Evolutionary conservation across 305 asterid genomes (phyloP).

Genomic region (Solanum aculeatissimum): DNA sequence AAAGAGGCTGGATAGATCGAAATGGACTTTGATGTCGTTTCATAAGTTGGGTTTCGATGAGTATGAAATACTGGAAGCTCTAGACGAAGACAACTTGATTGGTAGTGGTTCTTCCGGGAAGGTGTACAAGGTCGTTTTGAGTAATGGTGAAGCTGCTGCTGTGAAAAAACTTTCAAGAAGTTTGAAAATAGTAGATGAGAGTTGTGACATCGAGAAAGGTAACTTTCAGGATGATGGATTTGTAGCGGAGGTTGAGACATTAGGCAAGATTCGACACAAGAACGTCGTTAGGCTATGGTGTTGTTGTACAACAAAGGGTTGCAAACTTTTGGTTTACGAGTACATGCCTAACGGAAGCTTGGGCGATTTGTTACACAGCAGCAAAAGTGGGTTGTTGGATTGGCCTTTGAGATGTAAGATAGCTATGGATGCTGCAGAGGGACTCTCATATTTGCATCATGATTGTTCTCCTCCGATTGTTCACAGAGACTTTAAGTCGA

Average conservation of each 20-base stretch:
- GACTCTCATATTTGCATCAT: conserved; percentile 85
- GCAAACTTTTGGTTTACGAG: conserved; percentile 89
- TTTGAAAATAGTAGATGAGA: conserved; percentile 32
- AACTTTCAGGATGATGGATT: conserved; percentile 37
- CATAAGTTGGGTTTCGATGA: conserved; percentile 82
- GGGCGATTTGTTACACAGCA: conserved; percentile 85
- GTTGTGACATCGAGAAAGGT: conserved; percentile 65
- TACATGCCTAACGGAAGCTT: conserved; percentile 94
- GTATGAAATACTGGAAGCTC: conserved; percentile 57
- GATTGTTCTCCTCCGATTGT: conserved; percentile 83
- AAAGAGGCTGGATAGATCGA: conserved; percentile 52
- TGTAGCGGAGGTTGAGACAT: conserved; percentile 78
- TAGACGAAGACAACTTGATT: conserved; percentile 85
- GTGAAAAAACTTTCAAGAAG: conserved; percentile 83
- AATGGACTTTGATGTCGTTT: conserved; percentile 92
- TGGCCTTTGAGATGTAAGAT: conserved; percentile 88
- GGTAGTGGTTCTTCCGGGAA: conserved; percentile 95
- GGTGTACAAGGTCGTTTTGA: conserved; percentile 86
- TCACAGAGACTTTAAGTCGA: conserved; percentile 87
- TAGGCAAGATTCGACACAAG: conserved; percentile 92
- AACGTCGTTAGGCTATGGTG: conserved; percentile 92
- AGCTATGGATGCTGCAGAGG: conserved; percentile 90
- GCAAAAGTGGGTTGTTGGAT: conserved; percentile 60
- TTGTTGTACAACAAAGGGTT: conserved; percentile 60
- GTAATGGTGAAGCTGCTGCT: conserved; percentile 71